Evolutionary conservation across 2,329 filamentous ascomycete genomes (phyloP), one percentile per base, ranked within the genome.

Genomic region (Verruconis gallopava): DNA sequence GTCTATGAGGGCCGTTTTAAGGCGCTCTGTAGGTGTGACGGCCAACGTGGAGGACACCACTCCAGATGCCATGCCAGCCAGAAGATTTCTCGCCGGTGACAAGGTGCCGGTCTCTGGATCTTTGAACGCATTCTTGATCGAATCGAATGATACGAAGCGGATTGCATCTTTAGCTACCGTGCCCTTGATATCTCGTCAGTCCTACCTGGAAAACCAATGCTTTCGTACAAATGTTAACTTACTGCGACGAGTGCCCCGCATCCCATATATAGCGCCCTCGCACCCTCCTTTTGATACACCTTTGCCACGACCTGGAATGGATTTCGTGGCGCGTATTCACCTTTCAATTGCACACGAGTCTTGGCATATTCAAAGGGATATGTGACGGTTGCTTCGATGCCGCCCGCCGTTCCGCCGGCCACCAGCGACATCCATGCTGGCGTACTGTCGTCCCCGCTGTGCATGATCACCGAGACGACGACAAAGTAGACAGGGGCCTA

Each of bases 311-410:
- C 67, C 0, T 60, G 50, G 50, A 78, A 73, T 0, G 75, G 76
- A 42, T 80, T 80, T 32, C 62, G 61, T 0, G 71, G 66, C 14
- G 33, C 20, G 15, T 44, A 21, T 43, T 67, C 58, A 32, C 60
- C 56, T 21, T 62, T 62, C n/a, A 78, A 61, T 48, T 80, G 75
- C 3, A 75, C 67, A 42, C 73, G 63, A 0, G 77, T 80, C 57
- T 81, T 81, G 42, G 76, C 75, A 49, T 79, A 81, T 52, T 81
- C 77, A 50, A 80, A 73, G 0, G 77, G 77, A 54, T 79, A 79
- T 53, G 57, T 58, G 22, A 57, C 48, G 30, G 58, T 58, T 5
- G 57, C 58, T 49, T 63, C 60, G 13, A 63, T 53, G 34, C 55
- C 59, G 32, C 60, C 60, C 43, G 60, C 60, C 36, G 59, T 53